Conservation (phyloP, 176 grass and related monocot genomes). For the Leersia perrieri region DNA sequence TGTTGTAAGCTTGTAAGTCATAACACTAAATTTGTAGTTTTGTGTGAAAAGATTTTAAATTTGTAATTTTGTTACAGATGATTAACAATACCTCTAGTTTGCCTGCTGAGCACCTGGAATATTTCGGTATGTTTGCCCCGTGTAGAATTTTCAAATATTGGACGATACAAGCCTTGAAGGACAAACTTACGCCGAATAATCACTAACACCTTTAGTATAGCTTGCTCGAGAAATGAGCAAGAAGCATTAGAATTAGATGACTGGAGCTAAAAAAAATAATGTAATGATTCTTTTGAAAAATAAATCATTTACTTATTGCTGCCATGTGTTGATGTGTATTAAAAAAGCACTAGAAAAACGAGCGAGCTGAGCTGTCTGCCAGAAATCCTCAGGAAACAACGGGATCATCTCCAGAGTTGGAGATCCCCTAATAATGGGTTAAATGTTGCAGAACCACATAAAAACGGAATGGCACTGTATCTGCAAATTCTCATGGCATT, state of each 20-base stretch:
- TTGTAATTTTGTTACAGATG: no score
- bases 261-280: neutral
- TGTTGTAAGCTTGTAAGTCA: no score
- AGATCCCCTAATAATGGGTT: neutral
- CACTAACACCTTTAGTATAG: no score
- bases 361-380: neutral
- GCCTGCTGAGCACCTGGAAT: neutral
- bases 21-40: no score
- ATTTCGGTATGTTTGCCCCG: neutral
- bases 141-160: neutral
- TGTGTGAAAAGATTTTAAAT: no score
- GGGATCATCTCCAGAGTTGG: neutral
- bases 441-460: conserved; percentile 8
- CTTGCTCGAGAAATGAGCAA: neutral
- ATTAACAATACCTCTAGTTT: no score
- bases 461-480: conserved; percentile 10
- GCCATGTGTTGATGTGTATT: conserved; percentile 17
- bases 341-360: neutral
- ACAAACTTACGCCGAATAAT: neutral
- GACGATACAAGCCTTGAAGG: no score
- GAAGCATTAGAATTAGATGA: neutral
- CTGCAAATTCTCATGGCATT: neutral
- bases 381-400: conserved; percentile 25
- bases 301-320: conserved; percentile 15
- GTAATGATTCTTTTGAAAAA: neutral